phyloP scores from a whole-genome alignment of 1,139 yeast species.

The Saccharomycopsis phalli region DNA sequence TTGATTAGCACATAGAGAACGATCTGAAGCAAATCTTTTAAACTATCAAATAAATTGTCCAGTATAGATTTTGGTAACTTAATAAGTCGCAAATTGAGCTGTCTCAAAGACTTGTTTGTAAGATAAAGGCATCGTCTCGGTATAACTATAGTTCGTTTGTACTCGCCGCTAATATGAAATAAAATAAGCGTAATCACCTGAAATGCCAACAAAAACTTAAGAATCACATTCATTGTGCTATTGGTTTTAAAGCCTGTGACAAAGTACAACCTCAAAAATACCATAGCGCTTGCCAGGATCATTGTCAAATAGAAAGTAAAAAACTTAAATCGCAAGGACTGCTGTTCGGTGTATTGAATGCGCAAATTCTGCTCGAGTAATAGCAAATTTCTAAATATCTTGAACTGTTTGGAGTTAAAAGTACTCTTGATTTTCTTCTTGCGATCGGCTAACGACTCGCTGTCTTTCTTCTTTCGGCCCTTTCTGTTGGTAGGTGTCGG shows the following conservation, averaged over 20 bases:
- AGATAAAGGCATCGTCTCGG: conserved; percentile 72
- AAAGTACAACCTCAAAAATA: conserved; percentile 26
- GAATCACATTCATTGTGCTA: conserved; percentile 30
- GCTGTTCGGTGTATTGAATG: conserved; percentile 68
- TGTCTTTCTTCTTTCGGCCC: neutral
- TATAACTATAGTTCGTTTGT: conserved; percentile 70
- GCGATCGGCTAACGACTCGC: neutral
- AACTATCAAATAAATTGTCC: conserved; percentile 9
- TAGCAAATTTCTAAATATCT: conserved; percentile 68
- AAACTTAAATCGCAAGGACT: conserved; percentile 62
- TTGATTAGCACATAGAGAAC: conserved; percentile 5
- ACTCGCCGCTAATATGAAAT: conserved; percentile 85
- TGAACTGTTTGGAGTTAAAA: conserved; percentile 23
- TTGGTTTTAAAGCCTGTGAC: conserved; percentile 23
- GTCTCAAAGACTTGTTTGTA: conserved; percentile 82
- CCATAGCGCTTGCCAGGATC: conserved; percentile 24
- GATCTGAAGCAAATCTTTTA: conserved; percentile 8
- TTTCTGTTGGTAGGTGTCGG: conserved; percentile 1
- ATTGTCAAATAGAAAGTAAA: conserved; percentile 44
- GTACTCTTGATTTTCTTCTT: neutral
- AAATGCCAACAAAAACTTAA: conserved; percentile 59
- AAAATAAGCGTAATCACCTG: conserved; percentile 61
- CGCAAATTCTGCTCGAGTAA: conserved; percentile 80
- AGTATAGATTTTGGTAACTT: conserved; percentile 33
- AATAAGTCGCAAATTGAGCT: conserved; percentile 69